Evolutionary conservation across 1,284 basidiomycete genomes (phyloP).

Genomic region (Coniophora puteana): DNA sequence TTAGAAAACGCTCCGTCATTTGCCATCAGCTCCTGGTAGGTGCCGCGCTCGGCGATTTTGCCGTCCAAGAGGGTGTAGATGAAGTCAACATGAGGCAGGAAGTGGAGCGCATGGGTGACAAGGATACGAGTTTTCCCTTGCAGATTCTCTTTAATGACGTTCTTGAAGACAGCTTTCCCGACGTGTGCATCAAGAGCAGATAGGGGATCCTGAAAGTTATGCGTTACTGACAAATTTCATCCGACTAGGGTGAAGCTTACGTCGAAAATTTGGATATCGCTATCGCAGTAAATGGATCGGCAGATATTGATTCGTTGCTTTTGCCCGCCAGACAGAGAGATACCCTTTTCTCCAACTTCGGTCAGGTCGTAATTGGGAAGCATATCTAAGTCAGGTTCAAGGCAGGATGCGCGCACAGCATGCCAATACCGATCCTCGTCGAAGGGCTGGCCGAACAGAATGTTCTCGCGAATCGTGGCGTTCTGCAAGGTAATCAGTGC

Average conservation of each 20-base stretch:
- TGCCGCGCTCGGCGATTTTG: constrained; percentile 71
- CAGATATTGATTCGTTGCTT: constrained; percentile 77
- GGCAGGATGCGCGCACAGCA: constrained; percentile 56
- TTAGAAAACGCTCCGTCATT: constrained; percentile 67
- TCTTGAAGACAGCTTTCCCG: constrained; percentile 81
- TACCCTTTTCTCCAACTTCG: constrained; percentile 91
- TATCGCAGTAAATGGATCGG: constrained; percentile 81
- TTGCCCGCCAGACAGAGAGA: constrained; percentile 80
- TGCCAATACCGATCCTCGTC: constrained; percentile 64
- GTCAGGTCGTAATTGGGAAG: constrained; percentile 75
- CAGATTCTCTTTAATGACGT: constrained; percentile 66
- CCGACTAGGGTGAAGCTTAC: constrained; percentile 24
- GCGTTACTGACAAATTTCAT: not conserved
- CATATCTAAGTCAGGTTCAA: constrained; percentile 63
- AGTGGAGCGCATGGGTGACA: constrained; percentile 82
- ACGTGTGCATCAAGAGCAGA: constrained; percentile 85
- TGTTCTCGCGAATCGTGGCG: constrained; percentile 76
- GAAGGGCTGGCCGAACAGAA: constrained; percentile 67
- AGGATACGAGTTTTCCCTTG: constrained; percentile 77
- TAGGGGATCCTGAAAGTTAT: constrained; percentile 54
- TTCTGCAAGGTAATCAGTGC: constrained; percentile 42
- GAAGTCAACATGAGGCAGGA: constrained; percentile 76
- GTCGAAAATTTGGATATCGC: constrained; percentile 85
- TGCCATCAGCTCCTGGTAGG: constrained; percentile 65
- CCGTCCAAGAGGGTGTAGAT: constrained; percentile 73